Evolutionary conservation across 208 protist genomes (phyloP).

Genomic region (Sergeia podlipaevii): DNA sequence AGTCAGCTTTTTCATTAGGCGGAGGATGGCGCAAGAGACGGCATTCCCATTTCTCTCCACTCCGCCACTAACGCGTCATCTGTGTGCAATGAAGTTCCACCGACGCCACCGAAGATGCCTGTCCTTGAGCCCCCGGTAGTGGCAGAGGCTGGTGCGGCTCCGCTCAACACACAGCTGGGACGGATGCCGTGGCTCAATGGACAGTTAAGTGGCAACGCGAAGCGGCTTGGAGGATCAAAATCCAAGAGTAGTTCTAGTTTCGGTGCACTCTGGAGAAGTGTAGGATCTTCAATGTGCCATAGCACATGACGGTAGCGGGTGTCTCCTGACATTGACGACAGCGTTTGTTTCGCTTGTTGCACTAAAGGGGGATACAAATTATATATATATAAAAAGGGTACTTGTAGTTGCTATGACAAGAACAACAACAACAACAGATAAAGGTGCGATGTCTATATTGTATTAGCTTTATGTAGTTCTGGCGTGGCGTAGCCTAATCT

Average conservation of each 20-base stretch:
- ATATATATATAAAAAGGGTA: too few relatives aligned
- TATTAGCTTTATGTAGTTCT: too few relatives aligned
- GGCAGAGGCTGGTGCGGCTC: slow-evolving; percentile 8
- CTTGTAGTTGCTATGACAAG: too few relatives aligned
- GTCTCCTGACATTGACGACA: slow-evolving; percentile 68
- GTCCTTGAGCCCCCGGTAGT: slow-evolving; percentile 12
- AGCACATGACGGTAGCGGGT: slow-evolving; percentile 56
- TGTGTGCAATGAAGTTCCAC: slow-evolving; percentile 15
- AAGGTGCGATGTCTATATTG: too few relatives aligned
- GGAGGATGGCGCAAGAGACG: too few relatives aligned
- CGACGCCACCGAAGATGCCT: slow-evolving; percentile 1
- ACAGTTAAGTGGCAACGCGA: slow-evolving; percentile 43
- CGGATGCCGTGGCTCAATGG: slow-evolving; percentile 47
- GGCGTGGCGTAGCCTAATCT: too few relatives aligned
- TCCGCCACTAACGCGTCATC: slow-evolving; percentile 38
- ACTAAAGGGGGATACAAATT: too few relatives aligned
- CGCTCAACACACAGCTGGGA: slow-evolving; percentile 22
- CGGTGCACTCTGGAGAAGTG: slow-evolving; percentile 37
- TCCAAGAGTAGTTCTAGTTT: slow-evolving; percentile 69
- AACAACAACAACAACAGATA: too few relatives aligned
- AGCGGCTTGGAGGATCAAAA: slow-evolving; percentile 65
- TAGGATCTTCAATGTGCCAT: slow-evolving; percentile 72
- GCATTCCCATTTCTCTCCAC: slow-evolving; percentile 13
- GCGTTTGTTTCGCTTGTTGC: too few relatives aligned
- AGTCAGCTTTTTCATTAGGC: too few relatives aligned